A percentile compares a stretch with the other conserved stretches of the same genome.
Evolutionary conservation across 805 yeast genomes (phyloP).

Genomic region (Starmerella khaoyaiensis): DNA sequence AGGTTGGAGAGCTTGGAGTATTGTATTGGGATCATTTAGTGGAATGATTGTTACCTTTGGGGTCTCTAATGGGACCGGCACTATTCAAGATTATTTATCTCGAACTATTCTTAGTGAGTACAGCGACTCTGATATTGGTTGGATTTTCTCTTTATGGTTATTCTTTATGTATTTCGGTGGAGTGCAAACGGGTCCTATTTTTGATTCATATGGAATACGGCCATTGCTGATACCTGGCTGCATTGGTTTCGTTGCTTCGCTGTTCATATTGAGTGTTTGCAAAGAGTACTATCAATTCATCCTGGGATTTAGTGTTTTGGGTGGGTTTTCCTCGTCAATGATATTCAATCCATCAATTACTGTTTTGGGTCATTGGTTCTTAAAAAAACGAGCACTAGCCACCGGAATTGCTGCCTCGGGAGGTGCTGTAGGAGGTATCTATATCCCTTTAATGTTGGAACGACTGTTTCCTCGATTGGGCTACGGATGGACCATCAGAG

Average conservation of each 20-base stretch:
- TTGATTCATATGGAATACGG: conserved; percentile 45
- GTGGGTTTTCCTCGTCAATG: conserved; percentile 36
- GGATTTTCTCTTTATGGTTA: conserved; percentile 47
- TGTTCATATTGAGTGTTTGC: conserved; percentile 42
- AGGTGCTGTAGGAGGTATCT: conserved; percentile 53
- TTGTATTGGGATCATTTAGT: conserved; percentile 42
- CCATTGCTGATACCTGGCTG: conserved; percentile 37
- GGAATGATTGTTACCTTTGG: conserved; percentile 52
- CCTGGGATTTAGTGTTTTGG: conserved; percentile 40
- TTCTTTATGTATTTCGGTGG: conserved; percentile 34
- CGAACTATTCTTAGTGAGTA: conserved; percentile 37
- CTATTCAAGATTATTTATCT: conserved; percentile 50
- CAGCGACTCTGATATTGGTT: conserved; percentile 43
- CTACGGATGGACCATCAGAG: conserved; percentile 48
- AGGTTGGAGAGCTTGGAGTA: conserved; percentile 42
- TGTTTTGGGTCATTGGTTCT: conserved; percentile 51
- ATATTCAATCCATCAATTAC: conserved; percentile 44
- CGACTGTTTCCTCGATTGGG: conserved; percentile 38
- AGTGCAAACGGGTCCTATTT: conserved; percentile 39
- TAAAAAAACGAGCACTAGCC: conserved; percentile 42
- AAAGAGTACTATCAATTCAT: conserved; percentile 45
- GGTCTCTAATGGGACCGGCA: conserved; percentile 52
- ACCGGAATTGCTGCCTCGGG: conserved; percentile 52
- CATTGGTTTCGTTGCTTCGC: conserved; percentile 35
- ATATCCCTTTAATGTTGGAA: conserved; percentile 44